Base-by-base conservation (phyloP, 768 basidiomycete genomes). In the Russula compacta region DNA sequence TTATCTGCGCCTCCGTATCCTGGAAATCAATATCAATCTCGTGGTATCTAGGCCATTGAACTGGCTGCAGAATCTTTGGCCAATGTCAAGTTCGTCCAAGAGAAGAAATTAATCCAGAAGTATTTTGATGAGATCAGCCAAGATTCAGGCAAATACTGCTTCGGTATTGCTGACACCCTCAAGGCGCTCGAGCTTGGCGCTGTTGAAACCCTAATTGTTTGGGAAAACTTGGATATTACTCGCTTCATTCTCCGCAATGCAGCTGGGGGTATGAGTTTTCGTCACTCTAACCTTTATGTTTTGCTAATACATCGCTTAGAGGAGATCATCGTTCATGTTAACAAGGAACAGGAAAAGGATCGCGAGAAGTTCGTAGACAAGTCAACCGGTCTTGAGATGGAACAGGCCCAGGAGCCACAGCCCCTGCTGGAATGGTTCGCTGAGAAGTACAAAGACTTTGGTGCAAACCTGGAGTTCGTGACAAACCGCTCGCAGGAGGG, bases 81-180 rank as follows among this genome's bases (percentile, higher is more conserved):
- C 40, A 98, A 98, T 73, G 97, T 99, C 79, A 99, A 99, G 73
- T 98, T 99, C 69, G 95, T 99, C 38, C 95, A 98, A 74, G 97
- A 99, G 79, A 98, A 98, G 80, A 87, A 80, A 73, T 84, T 99
- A 52, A 98, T 99, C 68, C 95, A 98, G 73, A 89, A 83, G 72
- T 98, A 98, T 79, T 99, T 99, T 72, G 95, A 98, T 70, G 97
- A 99, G 76, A 99, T 99, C 76, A 95, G 94, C 68, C 90, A 92
- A 72, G 97, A 99, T 70, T 93, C 92, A 39, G 91, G 85, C 69
- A 91, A 87, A 73, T 98, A 95, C 77, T 97, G 95, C 76, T 98
- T 95, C 72, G 97, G 97, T 75, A 84, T 99, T 64, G 92, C 92
- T 15, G 97, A 99, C 71, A 98, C 95, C 1, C 81, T 99, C 65